Evolutionary conservation across 345 rosid genomes (phyloP).

Genomic region (Salix purpurea): DNA sequence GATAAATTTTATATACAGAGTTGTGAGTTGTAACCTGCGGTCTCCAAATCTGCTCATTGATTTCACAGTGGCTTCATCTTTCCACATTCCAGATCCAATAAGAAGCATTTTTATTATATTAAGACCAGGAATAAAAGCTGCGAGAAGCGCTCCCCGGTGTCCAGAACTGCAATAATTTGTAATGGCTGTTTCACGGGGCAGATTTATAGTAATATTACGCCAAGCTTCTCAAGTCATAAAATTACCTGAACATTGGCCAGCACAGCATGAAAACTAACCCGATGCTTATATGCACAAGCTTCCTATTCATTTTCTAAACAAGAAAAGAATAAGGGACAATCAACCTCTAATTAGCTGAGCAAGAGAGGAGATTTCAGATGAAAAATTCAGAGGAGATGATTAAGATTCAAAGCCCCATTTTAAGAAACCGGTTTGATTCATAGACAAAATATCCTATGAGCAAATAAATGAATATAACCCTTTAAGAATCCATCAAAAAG

Average conservation of each 20-base stretch:
- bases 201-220: not conserved
- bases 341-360: not conserved
- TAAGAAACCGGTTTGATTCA: not conserved
- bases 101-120: slow-evolving; percentile 72
- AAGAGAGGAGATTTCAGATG: not conserved
- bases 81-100: slow-evolving; percentile 69
- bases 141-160: slow-evolving; percentile 65
- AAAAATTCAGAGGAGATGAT: not conserved
- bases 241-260: slow-evolving; percentile 80
- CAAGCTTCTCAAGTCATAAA: slow-evolving; percentile 9
- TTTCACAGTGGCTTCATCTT: slow-evolving; percentile 81
- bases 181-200: slow-evolving; percentile 11
- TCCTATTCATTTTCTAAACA: slow-evolving; percentile 62
- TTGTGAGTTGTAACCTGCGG: slow-evolving; percentile 46
- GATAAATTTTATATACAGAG: not conserved
- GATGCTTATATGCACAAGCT: slow-evolving; percentile 82
- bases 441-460: not conserved
- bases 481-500: not conserved
- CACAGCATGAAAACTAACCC: slow-evolving; percentile 89
- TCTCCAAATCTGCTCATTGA: slow-evolving; percentile 96
- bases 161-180: slow-evolving; percentile 58
- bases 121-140: slow-evolving; percentile 62
- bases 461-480: not conserved
- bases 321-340: slow-evolving; percentile 15
- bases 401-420: not conserved